phyloP scores from a whole-genome alignment of 2,329 filamentous ascomycete genomes.

The Periconia digitata region DNA sequence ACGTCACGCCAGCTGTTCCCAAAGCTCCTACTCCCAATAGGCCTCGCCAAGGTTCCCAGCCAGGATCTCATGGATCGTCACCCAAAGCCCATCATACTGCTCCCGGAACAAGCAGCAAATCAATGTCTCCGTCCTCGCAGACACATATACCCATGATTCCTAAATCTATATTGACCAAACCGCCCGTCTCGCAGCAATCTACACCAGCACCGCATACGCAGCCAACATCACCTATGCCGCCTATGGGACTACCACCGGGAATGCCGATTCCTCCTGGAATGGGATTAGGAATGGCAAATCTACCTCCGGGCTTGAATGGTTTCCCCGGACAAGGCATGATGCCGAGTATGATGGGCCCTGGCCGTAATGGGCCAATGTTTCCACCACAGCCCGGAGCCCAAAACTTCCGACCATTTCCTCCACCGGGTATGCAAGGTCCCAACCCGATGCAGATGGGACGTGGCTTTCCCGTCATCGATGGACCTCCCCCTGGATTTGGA shows the following conservation, averaged over 20 bases:
- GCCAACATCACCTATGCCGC: slow-evolving; percentile 65
- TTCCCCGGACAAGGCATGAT: slow-evolving; percentile 57
- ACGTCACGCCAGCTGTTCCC: slow-evolving; percentile 78
- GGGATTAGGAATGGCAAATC: slow-evolving; percentile 48
- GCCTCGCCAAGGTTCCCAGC: slow-evolving; percentile 76
- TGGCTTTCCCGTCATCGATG: slow-evolving; percentile 54
- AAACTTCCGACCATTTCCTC: slow-evolving; percentile 56
- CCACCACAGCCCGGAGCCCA: slow-evolving; percentile 55
- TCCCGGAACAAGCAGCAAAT: slow-evolving; percentile 51
- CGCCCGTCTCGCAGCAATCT: slow-evolving; percentile 49
- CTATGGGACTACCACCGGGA: slow-evolving; percentile 59
- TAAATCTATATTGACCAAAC: slow-evolving; percentile 65
- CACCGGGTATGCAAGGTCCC: slow-evolving; percentile 63
- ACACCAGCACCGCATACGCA: slow-evolving; percentile 57
- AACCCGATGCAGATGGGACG: slow-evolving; percentile 58
- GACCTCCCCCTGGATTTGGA: slow-evolving; percentile 52
- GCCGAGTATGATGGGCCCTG: slow-evolving; percentile 55
- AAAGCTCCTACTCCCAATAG: slow-evolving; percentile 81
- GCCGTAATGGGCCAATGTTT: slow-evolving; percentile 59
- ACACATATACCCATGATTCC: slow-evolving; percentile 66
- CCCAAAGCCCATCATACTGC: slow-evolving; percentile 66
- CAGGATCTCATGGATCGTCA: slow-evolving; percentile 68
- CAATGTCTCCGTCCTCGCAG: slow-evolving; percentile 63
- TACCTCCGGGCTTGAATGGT: slow-evolving; percentile 53
- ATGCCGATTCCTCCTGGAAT: slow-evolving; percentile 59